Percentiles rank a stretch among this genome's conserved stretches.
Evolutionary conservation across 169 alveolate genomes (phyloP).

Genomic region (Plasmodium vivax): DNA sequence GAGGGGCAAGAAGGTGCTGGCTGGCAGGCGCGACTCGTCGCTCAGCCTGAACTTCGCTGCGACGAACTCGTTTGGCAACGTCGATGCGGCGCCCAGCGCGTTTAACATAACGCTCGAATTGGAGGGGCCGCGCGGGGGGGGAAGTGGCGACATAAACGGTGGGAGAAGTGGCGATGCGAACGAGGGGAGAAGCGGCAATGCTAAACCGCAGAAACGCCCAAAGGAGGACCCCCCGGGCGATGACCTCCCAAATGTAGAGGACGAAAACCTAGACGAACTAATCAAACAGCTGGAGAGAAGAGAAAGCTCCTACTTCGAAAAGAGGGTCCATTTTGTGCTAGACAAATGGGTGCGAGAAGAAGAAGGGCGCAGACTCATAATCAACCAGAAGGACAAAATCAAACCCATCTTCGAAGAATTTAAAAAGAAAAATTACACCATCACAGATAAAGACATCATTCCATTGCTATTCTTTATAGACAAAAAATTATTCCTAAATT

Average conservation of each 20-base stretch:
- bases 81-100: neutral
- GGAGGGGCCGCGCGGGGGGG: neutral
- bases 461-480: conserved; percentile 59
- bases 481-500: conserved; percentile 52
- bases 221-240: neutral
- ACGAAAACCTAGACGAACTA: neutral
- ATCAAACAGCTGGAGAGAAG: conserved; percentile 31
- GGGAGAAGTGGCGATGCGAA: too few relatives aligned
- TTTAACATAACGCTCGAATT: conserved; percentile 19
- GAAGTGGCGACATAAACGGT: neutral
- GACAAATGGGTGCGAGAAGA: conserved; percentile 67
- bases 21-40: neutral
- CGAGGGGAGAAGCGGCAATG: neutral
- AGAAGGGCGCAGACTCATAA: conserved; percentile 69
- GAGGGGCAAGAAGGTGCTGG: neutral
- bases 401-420: conserved; percentile 47
- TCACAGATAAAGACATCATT: conserved; percentile 65
- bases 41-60: neutral
- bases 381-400: conserved; percentile 30
- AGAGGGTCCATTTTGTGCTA: conserved; percentile 12
- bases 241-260: neutral
- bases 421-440: conserved; percentile 51
- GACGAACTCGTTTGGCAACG: neutral
- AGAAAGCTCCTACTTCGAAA: conserved; percentile 60
- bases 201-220: too few relatives aligned